Evolutionary conservation across 176 grass and related monocot species (phyloP), one percentile per base, ranked within the genome.

Genomic region (Eremochloa ophiuroides): DNA sequence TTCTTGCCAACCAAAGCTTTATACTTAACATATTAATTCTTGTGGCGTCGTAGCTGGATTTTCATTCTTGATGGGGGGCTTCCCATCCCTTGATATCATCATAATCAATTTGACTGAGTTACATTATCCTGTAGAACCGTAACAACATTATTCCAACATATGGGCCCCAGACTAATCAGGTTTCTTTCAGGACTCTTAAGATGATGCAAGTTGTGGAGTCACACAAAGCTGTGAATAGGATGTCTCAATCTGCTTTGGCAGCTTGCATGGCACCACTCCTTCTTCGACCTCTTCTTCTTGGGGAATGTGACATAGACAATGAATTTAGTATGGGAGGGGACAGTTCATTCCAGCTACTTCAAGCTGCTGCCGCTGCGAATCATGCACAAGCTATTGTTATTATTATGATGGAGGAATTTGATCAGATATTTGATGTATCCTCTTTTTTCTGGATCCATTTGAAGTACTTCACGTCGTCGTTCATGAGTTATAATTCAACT

Each of bases 201-300:
- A 99, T 99, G 96, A 99, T 99, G 96, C 89, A 86, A 71, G 78
- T 82, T 50, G 93, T 99, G 58, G 93, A 73, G 62, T 78, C 75
- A 44, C 82, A 99, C 76, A 99, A 91, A 93, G 66, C 86, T 47
- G 90, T 91, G 79, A 99, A 99, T 86, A 88, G 93, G 76, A 99
- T 99, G 96, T 89, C 93, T 80, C 81, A 88, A 74, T 89, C 93
- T 59, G 96, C 96, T 81, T 76, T 99, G 83, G 96, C 96, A 33
- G 96, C 96, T 91, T 99, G 96, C 72, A 99, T 99, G 96, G 93
- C 96, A 31, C 96, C 96, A 68, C 93, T 99, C 55, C 96, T 99
- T 50, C 92, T 99, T 48, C 90, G 96, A 50, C 93, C 96, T 50
- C 88, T 99, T 59, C 88, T 99, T 87, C 88, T 86, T 55, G 96